phyloP scores from a whole-genome alignment of 768 basidiomycete genomes.

The Mycena filopes region DNA sequence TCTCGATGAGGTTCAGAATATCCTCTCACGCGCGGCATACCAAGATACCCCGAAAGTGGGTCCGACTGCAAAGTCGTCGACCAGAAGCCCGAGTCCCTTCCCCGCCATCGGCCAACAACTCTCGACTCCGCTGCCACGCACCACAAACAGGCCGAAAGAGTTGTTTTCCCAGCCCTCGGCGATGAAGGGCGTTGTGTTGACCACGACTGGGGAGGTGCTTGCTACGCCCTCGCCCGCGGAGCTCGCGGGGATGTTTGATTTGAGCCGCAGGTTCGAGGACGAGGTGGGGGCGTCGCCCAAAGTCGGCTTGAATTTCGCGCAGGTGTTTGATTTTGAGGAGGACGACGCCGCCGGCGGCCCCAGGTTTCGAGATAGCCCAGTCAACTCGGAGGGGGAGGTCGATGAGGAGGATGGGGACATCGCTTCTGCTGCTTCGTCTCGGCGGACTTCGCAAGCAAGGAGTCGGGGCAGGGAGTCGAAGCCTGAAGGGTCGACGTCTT shows the following conservation, averaged over 20 bases:
- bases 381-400: slow-evolving; percentile 33
- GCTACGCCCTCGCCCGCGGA: slow-evolving; percentile 77
- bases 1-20: slow-evolving; percentile 81
- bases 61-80: slow-evolving; percentile 34
- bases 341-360: slow-evolving; percentile 49
- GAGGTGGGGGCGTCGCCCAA: slow-evolving; percentile 63
- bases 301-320: slow-evolving; percentile 79
- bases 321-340: slow-evolving; percentile 78
- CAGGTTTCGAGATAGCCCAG: slow-evolving; percentile 35
- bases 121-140: slow-evolving; percentile 65
- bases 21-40: slow-evolving; percentile 50
- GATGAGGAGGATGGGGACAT: slow-evolving; percentile 28
- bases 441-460: slow-evolving; percentile 11
- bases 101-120: slow-evolving; percentile 46
- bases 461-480: slow-evolving; percentile 4
- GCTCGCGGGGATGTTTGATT: slow-evolving; percentile 70
- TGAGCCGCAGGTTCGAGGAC: slow-evolving; percentile 33
- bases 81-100: slow-evolving; percentile 35
- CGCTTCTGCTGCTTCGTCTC: neutral
- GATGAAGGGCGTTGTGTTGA: slow-evolving; percentile 84
- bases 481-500: slow-evolving; percentile 24
- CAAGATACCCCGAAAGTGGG: slow-evolving; percentile 42
- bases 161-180: slow-evolving; percentile 55
- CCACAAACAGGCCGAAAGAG: slow-evolving; percentile 41
- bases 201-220: slow-evolving; percentile 79